Evolutionary conservation across 129 eudicot genomes (phyloP), one percentile per base, ranked within the genome.

Genomic region (Saposhnikovia divaricata): DNA sequence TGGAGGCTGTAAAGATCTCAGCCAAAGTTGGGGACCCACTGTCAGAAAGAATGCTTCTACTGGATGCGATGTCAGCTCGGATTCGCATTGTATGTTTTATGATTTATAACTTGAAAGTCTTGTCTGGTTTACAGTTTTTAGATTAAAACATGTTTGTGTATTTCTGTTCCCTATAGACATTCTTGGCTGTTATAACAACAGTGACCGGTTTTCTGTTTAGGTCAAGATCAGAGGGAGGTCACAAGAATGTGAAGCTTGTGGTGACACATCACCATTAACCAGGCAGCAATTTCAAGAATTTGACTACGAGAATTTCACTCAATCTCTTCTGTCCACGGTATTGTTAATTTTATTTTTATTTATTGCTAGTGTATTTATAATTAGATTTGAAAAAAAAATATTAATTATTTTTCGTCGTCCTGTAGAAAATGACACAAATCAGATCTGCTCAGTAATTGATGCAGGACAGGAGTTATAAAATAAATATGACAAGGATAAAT

Each of bases 191-290:
- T 66, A 31, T 25, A 13, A 27, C n/a, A 14, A 65, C 37, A 72
- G 66, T 78, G 39, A 31, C 23, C 34, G 23, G 43, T 31, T 68
- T 68, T 31, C 73, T 81, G 63, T 39, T 72, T 83, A 95, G 99
- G 99, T 95, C 77, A 95, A 95, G 84, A 83, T 95, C 43, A 89
- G 99, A 87, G 97, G 97, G 83, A 89, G 92, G 81, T 92, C 97
- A 46, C 79, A 42, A 71, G 88, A 88, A 12, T 95, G 99, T 83
- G 89, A 90, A 88, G 96, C 90, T 83, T 95, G 99, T 80, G 97
- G 99, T 81, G 93, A 95, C 66, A 85, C 86, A 83, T 53, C 87
- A 21, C 72, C 85, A 34, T 74, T 95, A 77, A 88, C 91, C 53
- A 72, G 37, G 47, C 76, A 92, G 78, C 77, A 88, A 14, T 92